phyloP scores from a whole-genome alignment of 441 rosid genomes.

The Brassica balearica region DNA sequence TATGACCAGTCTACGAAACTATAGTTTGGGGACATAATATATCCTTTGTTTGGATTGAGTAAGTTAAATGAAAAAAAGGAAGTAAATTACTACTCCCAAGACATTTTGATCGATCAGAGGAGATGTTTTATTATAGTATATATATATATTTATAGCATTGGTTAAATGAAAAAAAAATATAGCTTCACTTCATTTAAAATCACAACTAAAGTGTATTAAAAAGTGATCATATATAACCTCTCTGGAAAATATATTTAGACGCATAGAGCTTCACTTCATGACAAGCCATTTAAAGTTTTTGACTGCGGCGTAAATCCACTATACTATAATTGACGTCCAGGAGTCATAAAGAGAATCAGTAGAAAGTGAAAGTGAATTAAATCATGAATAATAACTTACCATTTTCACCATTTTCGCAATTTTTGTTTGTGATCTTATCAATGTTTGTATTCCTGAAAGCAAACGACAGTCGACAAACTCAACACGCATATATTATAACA shows the following conservation, averaged over 20 bases:
- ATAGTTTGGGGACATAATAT: background rate
- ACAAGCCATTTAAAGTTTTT: background rate
- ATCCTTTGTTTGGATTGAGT: background rate
- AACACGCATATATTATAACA: background rate
- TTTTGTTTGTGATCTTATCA: slow-evolving; percentile 2
- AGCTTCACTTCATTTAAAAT: slow-evolving; percentile 2
- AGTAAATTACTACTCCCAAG: no score
- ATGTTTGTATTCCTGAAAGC: slow-evolving; percentile 1
- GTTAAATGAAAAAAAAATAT: slow-evolving; percentile 12
- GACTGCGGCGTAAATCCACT: background rate
- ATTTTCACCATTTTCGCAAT: background rate
- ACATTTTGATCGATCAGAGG: background rate
- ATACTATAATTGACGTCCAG: background rate
- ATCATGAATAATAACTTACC: background rate
- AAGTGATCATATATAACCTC: background rate
- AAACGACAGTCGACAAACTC: slow-evolving; percentile 4
- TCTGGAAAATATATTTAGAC: background rate
- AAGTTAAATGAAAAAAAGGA: no score
- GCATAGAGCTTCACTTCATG: background rate
- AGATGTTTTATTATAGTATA: background rate
- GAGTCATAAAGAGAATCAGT: background rate
- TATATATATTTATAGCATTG: slow-evolving; percentile 3
- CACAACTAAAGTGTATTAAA: background rate
- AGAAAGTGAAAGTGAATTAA: background rate
- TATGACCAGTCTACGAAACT: background rate